A percentile compares a stretch with the other conserved stretches of the same genome.
Conservation (phyloP, 164 flowering plant species). For the Stephania yunnanensis region DNA sequence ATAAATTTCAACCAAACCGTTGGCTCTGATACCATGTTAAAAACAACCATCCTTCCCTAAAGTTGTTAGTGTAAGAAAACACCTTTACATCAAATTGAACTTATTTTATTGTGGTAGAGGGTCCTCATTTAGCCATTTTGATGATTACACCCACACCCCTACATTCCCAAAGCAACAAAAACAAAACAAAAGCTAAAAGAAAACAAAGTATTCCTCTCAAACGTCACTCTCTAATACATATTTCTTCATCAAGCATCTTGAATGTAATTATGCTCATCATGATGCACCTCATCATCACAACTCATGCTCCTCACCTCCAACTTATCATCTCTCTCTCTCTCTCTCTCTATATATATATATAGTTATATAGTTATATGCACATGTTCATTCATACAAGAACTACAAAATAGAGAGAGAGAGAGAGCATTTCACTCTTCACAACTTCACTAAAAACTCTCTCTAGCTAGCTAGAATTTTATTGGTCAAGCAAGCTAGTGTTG, state of each 20-base stretch:
- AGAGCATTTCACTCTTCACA: neutral
- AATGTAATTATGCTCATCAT: neutral
- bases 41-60: too few relatives aligned
- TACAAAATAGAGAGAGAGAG: neutral
- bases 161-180: neutral
- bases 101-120: neutral
- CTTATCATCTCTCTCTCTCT: neutral
- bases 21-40: too few relatives aligned
- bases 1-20: too few relatives aligned
- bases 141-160: neutral
- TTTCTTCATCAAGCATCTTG: neutral
- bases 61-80: neutral
- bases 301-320: slow-evolving; percentile 1
- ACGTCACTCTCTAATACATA: neutral
- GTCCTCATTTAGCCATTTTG: neutral
- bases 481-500: neutral
- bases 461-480: neutral
- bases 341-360: neutral
- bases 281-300: neutral
- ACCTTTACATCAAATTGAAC: neutral
- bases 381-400: neutral
- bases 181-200: neutral
- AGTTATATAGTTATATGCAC: neutral
- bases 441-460: neutral
- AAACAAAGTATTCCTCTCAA: neutral